A percentile compares a stretch with the other conserved stretches of the same genome.
phyloP scores from a whole-genome alignment of 108 stramenopile species.

The Mediolabrus comicus region DNA sequence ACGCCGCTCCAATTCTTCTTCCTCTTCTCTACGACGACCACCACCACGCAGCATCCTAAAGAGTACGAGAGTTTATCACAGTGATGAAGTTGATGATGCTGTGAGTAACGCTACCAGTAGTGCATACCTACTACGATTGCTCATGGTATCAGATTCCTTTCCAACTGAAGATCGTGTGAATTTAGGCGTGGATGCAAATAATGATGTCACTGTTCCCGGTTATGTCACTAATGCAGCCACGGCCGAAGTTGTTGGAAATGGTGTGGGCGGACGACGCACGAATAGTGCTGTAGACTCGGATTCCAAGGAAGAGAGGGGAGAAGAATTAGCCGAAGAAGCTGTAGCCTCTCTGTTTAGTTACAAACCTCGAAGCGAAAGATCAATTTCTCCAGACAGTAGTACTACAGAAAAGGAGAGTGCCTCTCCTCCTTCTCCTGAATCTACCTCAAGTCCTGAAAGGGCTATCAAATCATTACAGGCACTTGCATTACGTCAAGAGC shows the following conservation, averaged over 20 bases:
- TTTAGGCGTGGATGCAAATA: neutral
- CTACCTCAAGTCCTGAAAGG: neutral
- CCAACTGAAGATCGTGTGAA: neutral
- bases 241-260: too few species aligned
- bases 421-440: neutral
- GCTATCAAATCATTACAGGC: neutral
- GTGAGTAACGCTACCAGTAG: neutral
- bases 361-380: neutral
- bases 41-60: neutral
- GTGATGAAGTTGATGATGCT: neutral
- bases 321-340: neutral
- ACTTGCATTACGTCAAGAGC: too few species aligned
- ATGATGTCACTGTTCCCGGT: too few species aligned
- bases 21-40: too few species aligned
- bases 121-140: neutral
- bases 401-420: neutral
- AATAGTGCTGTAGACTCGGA: too few species aligned
- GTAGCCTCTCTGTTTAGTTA: neutral
- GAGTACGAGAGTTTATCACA: neutral
- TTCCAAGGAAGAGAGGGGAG: neutral
- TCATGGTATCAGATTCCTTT: neutral
- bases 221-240: too few species aligned
- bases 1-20: neutral
- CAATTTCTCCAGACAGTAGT: neutral
- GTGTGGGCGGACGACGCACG: too few species aligned